Conservation (phyloP, 495 filamentous ascomycete genomes). For the Xylaria intraflava region DNA sequence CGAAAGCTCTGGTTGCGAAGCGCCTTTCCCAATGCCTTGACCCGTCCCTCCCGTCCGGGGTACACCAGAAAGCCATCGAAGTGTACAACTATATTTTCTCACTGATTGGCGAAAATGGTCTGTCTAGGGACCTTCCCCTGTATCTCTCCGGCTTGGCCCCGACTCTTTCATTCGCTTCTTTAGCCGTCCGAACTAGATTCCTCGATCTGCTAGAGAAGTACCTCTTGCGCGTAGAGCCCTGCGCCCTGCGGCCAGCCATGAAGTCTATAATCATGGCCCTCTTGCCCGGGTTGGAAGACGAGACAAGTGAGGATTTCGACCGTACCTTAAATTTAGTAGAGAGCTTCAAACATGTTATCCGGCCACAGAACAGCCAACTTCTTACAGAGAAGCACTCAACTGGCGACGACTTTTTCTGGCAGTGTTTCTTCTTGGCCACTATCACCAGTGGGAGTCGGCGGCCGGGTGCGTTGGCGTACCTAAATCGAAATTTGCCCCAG, state of each 20-base stretch:
- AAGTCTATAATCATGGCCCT: constrained; percentile 82
- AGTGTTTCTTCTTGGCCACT: constrained; percentile 88
- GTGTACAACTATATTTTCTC: constrained; percentile 86
- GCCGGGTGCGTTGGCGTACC: constrained; percentile 78
- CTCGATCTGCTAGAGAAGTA: constrained; percentile 77
- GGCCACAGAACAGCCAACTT: constrained; percentile 38
- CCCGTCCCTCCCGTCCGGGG: constrained; percentile 84
- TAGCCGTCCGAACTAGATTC: constrained; percentile 77
- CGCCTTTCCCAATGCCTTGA: constrained; percentile 93
- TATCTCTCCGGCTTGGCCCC: constrained; percentile 87
- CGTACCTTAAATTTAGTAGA: constrained; percentile 72
- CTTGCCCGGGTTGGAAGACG: constrained; percentile 88
- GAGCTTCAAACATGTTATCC: constrained; percentile 63
- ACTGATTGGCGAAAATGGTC: constrained; percentile 63
- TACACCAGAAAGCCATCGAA: constrained; percentile 97
- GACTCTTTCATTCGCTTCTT: constrained; percentile 85
- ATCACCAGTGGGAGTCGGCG: constrained; percentile 82
- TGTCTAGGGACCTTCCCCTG: constrained; percentile 73
- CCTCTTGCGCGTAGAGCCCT: constrained; percentile 61
- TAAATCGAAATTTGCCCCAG: constrained; percentile 71
- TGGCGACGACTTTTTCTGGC: constrained; percentile 91
- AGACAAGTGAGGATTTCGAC: constrained; percentile 95
- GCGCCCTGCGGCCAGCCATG: constrained; percentile 72
- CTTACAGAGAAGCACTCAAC: constrained; percentile 48
- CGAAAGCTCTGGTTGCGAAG: constrained; percentile 78